phyloP scores from a whole-genome alignment of 2,329 filamentous ascomycete genomes.

The Neodidymelliopsis sp. region DNA sequence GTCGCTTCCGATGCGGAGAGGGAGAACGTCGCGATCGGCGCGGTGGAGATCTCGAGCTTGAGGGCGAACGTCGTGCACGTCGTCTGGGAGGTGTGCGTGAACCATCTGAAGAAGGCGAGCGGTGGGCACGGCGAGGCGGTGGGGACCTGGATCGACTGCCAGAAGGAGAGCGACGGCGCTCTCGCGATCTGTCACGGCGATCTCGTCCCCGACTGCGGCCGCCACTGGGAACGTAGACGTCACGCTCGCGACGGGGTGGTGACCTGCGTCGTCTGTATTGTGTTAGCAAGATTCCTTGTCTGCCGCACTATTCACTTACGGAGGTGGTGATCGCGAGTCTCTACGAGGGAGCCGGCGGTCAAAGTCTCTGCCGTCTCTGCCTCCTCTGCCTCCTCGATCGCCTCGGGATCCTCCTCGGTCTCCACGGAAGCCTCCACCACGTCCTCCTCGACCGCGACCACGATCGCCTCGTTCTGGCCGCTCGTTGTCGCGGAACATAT shows the following conservation, averaged over 20 bases:
- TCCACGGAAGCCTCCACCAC: conserved; percentile 49
- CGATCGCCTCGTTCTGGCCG: conserved; percentile 46
- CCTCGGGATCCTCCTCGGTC: conserved; percentile 54
- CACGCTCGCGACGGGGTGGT: conserved; percentile 59
- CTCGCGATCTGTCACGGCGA: conserved; percentile 45
- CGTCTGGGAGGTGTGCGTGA: conserved; percentile 53
- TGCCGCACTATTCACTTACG: conserved; percentile 27
- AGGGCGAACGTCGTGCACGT: conserved; percentile 38
- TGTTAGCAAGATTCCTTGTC: conserved; percentile 23
- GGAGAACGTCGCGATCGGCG: conserved; percentile 35
- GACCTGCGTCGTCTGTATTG: conserved; percentile 55
- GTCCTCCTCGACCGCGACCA: conserved; percentile 55
- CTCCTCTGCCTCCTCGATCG: conserved; percentile 56
- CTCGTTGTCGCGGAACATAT: conserved; percentile 72
- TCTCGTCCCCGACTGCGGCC: conserved; percentile 45
- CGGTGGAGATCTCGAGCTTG: conserved; percentile 44
- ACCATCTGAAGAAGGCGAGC: conserved; percentile 39
- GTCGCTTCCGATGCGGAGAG: conserved; percentile 29
- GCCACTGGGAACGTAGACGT: conserved; percentile 64
- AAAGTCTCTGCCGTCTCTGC: conserved; percentile 54
- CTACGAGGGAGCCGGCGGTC: conserved; percentile 57
- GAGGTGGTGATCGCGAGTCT: conserved; percentile 59
- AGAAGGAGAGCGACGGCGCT: conserved; percentile 46
- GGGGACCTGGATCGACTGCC: conserved; percentile 38
- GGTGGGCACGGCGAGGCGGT: conserved; percentile 35